Evolutionary conservation across 345 rosid species (phyloP), one percentile per base, ranked within the genome.

Genomic region (Syzygium aqueum): DNA sequence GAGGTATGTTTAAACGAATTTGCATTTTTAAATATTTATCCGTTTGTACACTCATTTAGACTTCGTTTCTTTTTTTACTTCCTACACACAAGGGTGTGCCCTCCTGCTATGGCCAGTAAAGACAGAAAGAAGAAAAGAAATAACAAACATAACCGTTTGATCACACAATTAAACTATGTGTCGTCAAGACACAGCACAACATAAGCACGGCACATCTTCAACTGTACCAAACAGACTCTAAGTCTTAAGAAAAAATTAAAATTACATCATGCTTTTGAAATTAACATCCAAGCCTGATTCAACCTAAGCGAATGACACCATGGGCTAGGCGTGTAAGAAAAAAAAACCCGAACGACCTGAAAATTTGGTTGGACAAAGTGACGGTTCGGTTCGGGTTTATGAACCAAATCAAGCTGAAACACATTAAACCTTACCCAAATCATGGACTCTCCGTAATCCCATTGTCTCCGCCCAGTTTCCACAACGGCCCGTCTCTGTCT

Each of bases 401-500:
- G 65, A 57, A n/a, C 7, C 14, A 57, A 57, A 57, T 57, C 0
- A 3, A 57, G 11, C 0, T 25, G 28, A 57, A 57, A 25, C 3
- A 0, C 65, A 25, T 57, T 57, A 56, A 57, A 57, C 28, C 14
- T 57, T 25, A 57, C 6, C n/a, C 7, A 13, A 3, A 51, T 51
- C 15, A 10, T 57, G 28, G 2, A 57, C 28, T 10, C 65, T 25
- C 65, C 0, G 25, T 0, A 57, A 25, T 57, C 25, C 7, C 3
- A 57, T 0, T 25, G 28, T 57, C 28, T 57, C 65, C 28, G 25
- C 25, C 28, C 65, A 25, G 11, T 57, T 57, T 57, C 15, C 65
- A 57, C 3, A 0, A 25, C 3, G 0, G 7, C 13, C n/a, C 2
- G 1, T 57, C n/a, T 25, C 25, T 57, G 65, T 12, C 28, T 25